A percentile compares a stretch with the other conserved stretches of the same genome.
phyloP scores from a whole-genome alignment of 2,329 filamentous ascomycete genomes.

The Ploettnerulaceae sp. region DNA sequence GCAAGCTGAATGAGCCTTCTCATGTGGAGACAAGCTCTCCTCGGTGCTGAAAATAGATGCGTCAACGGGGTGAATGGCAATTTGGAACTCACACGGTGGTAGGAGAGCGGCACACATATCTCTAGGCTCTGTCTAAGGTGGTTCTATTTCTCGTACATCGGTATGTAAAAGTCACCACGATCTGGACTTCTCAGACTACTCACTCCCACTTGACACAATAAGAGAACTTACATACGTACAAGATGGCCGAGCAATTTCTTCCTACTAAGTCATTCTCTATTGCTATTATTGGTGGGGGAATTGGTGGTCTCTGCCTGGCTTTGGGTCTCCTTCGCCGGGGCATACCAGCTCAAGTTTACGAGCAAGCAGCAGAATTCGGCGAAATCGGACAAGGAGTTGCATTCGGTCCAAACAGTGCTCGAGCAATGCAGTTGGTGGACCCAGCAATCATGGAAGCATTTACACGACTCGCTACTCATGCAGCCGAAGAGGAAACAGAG shows the following conservation, averaged over 20 bases:
- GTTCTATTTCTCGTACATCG: too few relatives aligned
- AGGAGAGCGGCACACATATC: too few relatives aligned
- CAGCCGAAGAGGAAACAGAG: slow-evolving; percentile 9
- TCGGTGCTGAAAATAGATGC: too few relatives aligned
- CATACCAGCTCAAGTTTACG: slow-evolving; percentile 20
- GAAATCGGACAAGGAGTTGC: slow-evolving; percentile 24
- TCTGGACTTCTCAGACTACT: background rate
- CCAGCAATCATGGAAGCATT: slow-evolving; percentile 14
- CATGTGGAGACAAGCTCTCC: too few relatives aligned
- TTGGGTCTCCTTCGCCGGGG: slow-evolving; percentile 19
- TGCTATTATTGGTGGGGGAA: slow-evolving; percentile 22
- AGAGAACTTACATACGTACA: too few relatives aligned
- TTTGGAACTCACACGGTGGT: too few relatives aligned
- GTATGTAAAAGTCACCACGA: too few relatives aligned
- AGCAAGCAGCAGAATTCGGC: slow-evolving; percentile 20
- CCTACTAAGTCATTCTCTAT: slow-evolving; percentile 11
- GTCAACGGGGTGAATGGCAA: too few relatives aligned
- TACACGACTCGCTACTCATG: slow-evolving; percentile 15
- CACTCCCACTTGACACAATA: background rate
- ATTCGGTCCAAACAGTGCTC: slow-evolving; percentile 21
- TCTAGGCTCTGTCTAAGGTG: too few relatives aligned
- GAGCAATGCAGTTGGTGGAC: slow-evolving; percentile 14
- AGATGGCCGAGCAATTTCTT: background rate
- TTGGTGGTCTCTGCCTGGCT: slow-evolving; percentile 20
- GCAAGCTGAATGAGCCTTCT: too few relatives aligned